These are phyloP conservation scores for Pittosporum tobira DNA, from an alignment of 129 eudicot genomes.

Conservation along the genomic window DNA sequence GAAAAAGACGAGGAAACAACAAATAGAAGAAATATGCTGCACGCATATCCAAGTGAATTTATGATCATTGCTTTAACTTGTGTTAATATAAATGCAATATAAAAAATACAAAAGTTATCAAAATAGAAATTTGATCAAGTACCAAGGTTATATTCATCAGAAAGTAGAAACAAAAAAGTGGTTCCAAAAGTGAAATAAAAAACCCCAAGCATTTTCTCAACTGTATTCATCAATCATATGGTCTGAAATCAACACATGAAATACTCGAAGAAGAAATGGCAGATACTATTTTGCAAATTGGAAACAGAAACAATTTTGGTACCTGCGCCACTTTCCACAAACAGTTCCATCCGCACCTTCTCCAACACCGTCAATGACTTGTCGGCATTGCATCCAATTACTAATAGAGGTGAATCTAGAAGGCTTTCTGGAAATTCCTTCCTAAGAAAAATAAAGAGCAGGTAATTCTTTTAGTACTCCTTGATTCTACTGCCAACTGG, in stretches of 20 bases:
- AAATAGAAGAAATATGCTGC: not conserved
- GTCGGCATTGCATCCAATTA: slow-evolving; percentile 86
- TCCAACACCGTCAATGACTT: slow-evolving; percentile 32
- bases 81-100: no score
- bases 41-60: not conserved
- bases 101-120: no score
- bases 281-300: not conserved
- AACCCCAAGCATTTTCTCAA: no score
- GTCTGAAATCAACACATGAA: not conserved
- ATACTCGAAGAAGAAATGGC: not conserved
- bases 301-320: not conserved
- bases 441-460: slow-evolving; percentile 33
- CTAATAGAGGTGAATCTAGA: slow-evolving; percentile 44
- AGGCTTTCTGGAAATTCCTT: slow-evolving; percentile 30
- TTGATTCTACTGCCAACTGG: slow-evolving; percentile 11
- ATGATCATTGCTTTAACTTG: not conserved
- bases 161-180: no score
- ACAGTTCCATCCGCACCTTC: slow-evolving; percentile 50
- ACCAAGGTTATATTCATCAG: no score
- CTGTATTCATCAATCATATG: not conserved
- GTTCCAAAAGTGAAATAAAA: no score
- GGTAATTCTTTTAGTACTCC: slow-evolving; percentile 3
- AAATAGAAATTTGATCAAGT: no score
- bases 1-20: not conserved
- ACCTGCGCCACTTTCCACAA: slow-evolving; percentile 99